Percentiles rank a stretch among this genome's conserved stretches.
These are phyloP conservation scores for Moesziomyces aphidis DNA, from an alignment of 1,284 basidiomycete genomes.

Conservation along the genomic window DNA sequence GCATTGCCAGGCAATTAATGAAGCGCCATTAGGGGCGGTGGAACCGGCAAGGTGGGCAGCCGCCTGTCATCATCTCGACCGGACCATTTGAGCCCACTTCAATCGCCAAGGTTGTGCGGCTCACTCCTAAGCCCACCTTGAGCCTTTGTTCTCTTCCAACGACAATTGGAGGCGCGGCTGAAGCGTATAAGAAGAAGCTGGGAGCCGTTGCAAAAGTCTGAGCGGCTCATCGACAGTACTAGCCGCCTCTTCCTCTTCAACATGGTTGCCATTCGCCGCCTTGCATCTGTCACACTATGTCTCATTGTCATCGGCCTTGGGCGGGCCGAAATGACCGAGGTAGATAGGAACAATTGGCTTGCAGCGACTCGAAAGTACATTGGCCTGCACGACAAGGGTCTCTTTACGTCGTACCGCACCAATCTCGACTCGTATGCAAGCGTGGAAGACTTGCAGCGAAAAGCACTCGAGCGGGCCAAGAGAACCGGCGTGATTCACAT, in stretches of 20 bases:
- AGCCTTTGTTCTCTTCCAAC: too few species aligned
- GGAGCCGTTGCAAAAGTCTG: too few species aligned
- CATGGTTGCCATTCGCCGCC: neutral
- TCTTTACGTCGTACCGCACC: constrained; percentile 3
- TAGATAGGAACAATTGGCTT: constrained; percentile 7
- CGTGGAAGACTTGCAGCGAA: constrained; percentile 1
- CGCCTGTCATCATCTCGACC: too few species aligned
- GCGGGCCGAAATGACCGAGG: neutral
- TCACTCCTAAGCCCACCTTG: too few species aligned
- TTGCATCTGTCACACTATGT: neutral
- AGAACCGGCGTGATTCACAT: constrained; percentile 2
- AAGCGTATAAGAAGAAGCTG: neutral
- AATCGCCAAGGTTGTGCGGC: too few species aligned
- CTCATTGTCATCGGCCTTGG: neutral
- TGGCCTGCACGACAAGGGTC: neutral
- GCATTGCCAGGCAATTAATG: too few species aligned
- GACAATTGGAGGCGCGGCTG: neutral
- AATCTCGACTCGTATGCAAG: constrained; percentile 1
- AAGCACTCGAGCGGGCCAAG: constrained; percentile 1
- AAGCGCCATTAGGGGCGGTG: too few species aligned
- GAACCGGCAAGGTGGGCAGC: too few species aligned
- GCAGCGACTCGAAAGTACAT: constrained; percentile 7
- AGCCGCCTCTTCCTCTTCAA: neutral
- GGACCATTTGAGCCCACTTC: too few species aligned
- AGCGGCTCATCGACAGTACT: neutral